phyloP scores from a whole-genome alignment of 257 asterid genomes.

The Salvia miltiorrhiza region DNA sequence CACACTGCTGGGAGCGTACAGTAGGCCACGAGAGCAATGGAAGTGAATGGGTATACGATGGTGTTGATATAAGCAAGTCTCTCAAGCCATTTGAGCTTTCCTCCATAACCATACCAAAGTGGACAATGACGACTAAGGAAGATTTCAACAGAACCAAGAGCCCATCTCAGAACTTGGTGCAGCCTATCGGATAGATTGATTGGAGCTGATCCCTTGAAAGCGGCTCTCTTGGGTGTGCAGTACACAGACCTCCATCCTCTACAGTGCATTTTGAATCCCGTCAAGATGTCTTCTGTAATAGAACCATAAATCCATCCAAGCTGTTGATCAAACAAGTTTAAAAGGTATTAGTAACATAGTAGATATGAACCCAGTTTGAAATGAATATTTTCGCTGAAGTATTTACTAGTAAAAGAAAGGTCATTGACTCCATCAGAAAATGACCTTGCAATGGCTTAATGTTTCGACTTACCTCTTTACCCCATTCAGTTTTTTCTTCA shows the following conservation, averaged over 20 bases:
- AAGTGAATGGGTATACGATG: conserved; percentile 28
- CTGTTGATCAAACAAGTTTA: conserved; percentile 32
- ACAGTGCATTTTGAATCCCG: conserved; percentile 88
- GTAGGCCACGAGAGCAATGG: conserved; percentile 25
- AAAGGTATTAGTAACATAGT: neutral
- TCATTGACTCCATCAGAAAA: neutral
- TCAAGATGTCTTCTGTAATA: conserved; percentile 76
- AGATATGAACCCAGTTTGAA: neutral
- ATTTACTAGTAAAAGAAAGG: neutral
- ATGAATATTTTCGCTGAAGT: neutral
- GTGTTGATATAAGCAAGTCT: conserved; percentile 29
- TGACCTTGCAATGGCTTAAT: conserved; percentile 1
- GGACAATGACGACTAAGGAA: conserved; percentile 30
- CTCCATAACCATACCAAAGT: conserved; percentile 30
- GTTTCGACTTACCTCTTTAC: conserved; percentile 52
- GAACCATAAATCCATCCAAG: conserved; percentile 94
- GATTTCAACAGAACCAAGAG: conserved; percentile 29
- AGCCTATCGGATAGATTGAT: conserved; percentile 79
- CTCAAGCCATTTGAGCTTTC: conserved; percentile 27
- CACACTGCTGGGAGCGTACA: conserved; percentile 27
- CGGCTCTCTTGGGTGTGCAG: conserved; percentile 66
- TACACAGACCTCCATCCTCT: conserved; percentile 84
- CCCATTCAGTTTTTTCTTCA: conserved; percentile 92
- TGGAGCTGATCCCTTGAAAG: conserved; percentile 87
- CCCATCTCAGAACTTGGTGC: conserved; percentile 71